Conservation (phyloP, 768 basidiomycete genomes). For the Phanerochaete sordida region DNA sequence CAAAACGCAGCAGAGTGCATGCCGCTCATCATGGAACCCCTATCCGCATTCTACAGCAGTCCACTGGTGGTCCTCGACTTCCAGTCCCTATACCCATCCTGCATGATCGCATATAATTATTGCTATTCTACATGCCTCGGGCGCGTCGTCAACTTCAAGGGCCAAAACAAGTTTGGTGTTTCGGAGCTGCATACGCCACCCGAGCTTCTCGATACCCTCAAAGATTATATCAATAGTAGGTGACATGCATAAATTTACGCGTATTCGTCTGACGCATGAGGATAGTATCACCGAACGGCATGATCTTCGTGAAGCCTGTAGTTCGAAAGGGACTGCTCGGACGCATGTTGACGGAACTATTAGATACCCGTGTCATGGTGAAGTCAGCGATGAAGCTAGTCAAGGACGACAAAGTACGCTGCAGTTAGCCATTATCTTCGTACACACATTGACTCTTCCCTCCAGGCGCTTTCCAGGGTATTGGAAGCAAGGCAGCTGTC, state of each 20-base stretch:
- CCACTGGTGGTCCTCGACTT: conserved; percentile 95
- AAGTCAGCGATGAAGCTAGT: conserved; percentile 92
- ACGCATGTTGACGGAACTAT: conserved; percentile 88
- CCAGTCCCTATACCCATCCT: conserved; percentile 92
- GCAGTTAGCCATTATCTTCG: not conserved
- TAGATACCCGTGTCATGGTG: conserved; percentile 97
- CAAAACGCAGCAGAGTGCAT: conserved; percentile 97
- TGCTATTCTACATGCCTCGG: conserved; percentile 97
- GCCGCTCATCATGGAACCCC: conserved; percentile 93
- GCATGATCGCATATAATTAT: conserved; percentile 99
- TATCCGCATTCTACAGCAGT: conserved; percentile 88
- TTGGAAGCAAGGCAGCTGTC: conserved; percentile 91
- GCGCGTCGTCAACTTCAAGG: conserved; percentile 82
- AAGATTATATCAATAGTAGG: conserved; percentile 76
- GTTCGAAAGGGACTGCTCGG: conserved; percentile 84
- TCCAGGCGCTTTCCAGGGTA: conserved; percentile 66
- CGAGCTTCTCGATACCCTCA: conserved; percentile 64
- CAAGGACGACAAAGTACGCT: conserved; percentile 65
- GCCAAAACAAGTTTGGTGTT: conserved; percentile 85
- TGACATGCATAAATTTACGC: too few species aligned
- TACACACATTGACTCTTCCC: not conserved
- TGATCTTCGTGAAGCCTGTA: conserved; percentile 85
- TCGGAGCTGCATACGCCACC: conserved; percentile 63
- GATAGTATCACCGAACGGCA: conserved; percentile 90
- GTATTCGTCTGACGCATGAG: not conserved